These are phyloP conservation scores for Cucurbita maxima DNA, from an alignment of 306 rosid genomes.

Conservation along the genomic window DNA sequence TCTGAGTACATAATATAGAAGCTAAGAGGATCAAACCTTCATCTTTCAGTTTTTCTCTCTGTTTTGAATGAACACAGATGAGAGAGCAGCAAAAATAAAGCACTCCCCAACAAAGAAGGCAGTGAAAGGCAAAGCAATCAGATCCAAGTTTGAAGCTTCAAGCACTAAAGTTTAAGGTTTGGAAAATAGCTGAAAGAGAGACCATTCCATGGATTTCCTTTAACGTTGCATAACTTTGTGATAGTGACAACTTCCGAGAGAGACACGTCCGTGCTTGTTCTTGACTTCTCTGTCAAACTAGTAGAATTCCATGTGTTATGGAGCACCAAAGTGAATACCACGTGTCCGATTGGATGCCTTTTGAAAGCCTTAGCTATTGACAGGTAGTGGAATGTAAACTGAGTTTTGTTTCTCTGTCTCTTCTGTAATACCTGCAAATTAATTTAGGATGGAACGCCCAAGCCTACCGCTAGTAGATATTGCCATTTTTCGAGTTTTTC, in stretches of 20 bases:
- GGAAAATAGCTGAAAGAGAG: background rate
- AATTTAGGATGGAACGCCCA: background rate
- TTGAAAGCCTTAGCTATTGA: background rate
- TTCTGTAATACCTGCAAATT: background rate
- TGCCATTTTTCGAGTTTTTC: too few relatives aligned
- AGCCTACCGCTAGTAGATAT: too few relatives aligned
- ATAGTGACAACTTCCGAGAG: background rate
- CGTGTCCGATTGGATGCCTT: background rate
- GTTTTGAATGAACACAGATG: background rate
- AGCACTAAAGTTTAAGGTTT: background rate
- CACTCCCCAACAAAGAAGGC: background rate
- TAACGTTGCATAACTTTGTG: background rate
- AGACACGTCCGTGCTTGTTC: constrained; percentile 1
- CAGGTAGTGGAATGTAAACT: background rate
- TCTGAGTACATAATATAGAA: background rate
- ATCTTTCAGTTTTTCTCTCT: constrained; percentile 18
- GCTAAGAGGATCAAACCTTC: constrained; percentile 38
- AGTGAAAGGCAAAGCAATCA: constrained; percentile 11
- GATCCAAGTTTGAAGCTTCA: background rate
- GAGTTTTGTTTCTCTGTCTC: background rate
- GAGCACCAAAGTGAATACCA: background rate
- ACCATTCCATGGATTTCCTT: background rate
- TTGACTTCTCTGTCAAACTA: constrained; percentile 9
- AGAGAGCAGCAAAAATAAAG: background rate
- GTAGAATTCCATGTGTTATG: background rate